Conservation (phyloP, 345 rosid species). For the Lenwebbia sp. region DNA sequence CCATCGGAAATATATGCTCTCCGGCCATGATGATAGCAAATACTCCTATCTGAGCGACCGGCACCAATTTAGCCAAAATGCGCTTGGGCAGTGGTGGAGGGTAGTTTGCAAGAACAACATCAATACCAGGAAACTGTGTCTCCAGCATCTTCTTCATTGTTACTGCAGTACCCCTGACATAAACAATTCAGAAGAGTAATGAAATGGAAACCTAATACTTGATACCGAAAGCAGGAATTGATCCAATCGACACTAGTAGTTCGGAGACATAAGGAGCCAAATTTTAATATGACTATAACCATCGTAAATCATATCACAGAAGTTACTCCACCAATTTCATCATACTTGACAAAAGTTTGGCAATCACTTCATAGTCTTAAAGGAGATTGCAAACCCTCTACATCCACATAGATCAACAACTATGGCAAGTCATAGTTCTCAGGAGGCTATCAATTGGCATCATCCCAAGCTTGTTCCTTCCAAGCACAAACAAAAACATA, state of each 20-base stretch:
- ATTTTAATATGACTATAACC: neutral
- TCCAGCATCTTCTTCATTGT: slow-evolving; percentile 82
- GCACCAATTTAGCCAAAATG: slow-evolving; percentile 46
- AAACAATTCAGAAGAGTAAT: neutral
- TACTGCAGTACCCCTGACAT: slow-evolving; percentile 61
- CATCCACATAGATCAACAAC: neutral
- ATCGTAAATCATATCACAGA: neutral
- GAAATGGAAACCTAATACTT: neutral
- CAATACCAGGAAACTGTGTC: slow-evolving; percentile 63
- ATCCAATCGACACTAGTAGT: neutral
- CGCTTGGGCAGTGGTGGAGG: slow-evolving; percentile 77
- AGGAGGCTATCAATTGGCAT: neutral
- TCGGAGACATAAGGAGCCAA: neutral
- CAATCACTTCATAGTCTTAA: neutral
- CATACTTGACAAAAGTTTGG: neutral
- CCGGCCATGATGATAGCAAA: slow-evolving; percentile 69
- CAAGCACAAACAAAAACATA: neutral
- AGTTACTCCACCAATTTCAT: neutral
- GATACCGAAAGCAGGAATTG: neutral
- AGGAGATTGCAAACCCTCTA: neutral
- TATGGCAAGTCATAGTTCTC: neutral
- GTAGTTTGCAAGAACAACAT: slow-evolving; percentile 65
- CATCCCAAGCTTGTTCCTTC: neutral
- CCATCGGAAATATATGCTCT: slow-evolving; percentile 63
- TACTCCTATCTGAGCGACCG: slow-evolving; percentile 60